These are phyloP conservation scores for Apiotrichum domesticum DNA, from an alignment of 1,284 basidiomycete species.

Conservation along the genomic window DNA sequence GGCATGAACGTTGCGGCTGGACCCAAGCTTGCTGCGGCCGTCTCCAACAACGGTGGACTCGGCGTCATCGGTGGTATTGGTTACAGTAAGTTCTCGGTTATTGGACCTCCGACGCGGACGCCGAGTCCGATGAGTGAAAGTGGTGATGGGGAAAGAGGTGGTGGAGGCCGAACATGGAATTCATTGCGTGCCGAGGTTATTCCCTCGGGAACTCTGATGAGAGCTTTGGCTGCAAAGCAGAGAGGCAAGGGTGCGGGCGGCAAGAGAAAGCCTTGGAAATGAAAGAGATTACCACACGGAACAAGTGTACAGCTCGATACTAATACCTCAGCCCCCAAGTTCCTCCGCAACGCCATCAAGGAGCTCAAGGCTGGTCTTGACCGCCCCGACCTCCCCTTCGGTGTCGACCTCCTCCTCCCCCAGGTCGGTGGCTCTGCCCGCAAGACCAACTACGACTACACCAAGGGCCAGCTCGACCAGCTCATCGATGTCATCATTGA, in stretches of 20 bases:
- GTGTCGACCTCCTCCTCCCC: constrained; percentile 80
- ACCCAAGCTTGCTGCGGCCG: constrained; percentile 72
- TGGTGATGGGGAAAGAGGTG: too few species aligned
- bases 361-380: constrained; percentile 22
- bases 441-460: constrained; percentile 64
- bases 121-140: too few species aligned
- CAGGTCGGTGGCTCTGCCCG: constrained; percentile 72
- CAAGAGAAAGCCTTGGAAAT: too few species aligned
- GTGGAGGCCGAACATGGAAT: too few species aligned
- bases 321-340: constrained; percentile 33
- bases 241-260: too few species aligned
- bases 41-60: constrained; percentile 69
- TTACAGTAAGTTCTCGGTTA: constrained; percentile 47
- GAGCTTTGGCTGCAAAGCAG: too few species aligned
- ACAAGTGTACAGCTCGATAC: constrained; percentile 18
- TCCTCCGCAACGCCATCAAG: constrained; percentile 54
- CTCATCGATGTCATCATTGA: constrained; percentile 82
- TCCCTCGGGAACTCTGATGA: too few species aligned
- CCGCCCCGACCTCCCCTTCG: constrained; percentile 55
- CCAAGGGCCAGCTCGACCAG: constrained; percentile 61
- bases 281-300: not conserved
- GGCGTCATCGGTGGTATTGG: constrained; percentile 82
- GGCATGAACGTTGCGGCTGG: constrained; percentile 86
- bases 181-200: too few species aligned
- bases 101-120: not conserved